Evolutionary conservation across 2,329 filamentous ascomycete species (phyloP).

Genomic region (Cladophialophora exuberans): DNA sequence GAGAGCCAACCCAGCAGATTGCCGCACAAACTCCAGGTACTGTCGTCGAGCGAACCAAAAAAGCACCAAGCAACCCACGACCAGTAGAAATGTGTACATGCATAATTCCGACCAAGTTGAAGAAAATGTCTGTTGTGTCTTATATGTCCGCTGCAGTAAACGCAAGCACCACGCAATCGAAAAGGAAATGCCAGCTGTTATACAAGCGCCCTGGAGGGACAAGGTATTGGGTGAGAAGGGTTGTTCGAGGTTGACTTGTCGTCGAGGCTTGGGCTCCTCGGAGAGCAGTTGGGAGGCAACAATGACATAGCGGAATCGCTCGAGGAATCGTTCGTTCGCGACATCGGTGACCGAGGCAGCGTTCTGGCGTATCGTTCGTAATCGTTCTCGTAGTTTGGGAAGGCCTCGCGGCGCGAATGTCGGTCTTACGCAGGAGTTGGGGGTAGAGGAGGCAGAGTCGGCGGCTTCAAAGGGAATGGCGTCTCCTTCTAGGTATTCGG

Average conservation of each 20-base stretch:
- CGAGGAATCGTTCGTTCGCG: conserved; percentile 73
- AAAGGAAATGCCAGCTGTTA: conserved; percentile 66
- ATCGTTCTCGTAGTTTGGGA: conserved; percentile 22
- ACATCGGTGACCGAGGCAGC: conserved; percentile 26
- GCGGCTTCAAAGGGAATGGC: conserved; percentile 46
- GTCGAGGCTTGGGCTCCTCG: conserved; percentile 60
- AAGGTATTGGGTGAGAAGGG: conserved; percentile 36
- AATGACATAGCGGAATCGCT: conserved; percentile 91
- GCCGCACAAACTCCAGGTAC: conserved; percentile 77
- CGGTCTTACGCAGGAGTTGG: conserved; percentile 36
- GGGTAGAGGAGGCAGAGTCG: conserved; percentile 42
- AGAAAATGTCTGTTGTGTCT: conserved; percentile 42
- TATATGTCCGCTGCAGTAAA: conserved; percentile 67
- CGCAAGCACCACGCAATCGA: conserved; percentile 68
- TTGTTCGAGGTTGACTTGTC: conserved; percentile 20
- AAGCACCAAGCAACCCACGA: conserved; percentile 17
- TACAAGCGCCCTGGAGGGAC: conserved; percentile 62
- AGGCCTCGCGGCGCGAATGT: conserved; percentile 51
- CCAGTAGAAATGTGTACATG: conserved; percentile 41
- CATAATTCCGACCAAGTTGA: conserved; percentile 40
- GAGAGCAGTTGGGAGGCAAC: conserved; percentile 88
- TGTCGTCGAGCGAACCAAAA: conserved; percentile 69
- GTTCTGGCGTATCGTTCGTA: conserved; percentile 26
- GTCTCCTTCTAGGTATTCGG: conserved; percentile 85
- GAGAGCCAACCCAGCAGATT: conserved; percentile 72